phyloP scores from a whole-genome alignment of 768 basidiomycete species.

The Auriscalpium microsporum region DNA sequence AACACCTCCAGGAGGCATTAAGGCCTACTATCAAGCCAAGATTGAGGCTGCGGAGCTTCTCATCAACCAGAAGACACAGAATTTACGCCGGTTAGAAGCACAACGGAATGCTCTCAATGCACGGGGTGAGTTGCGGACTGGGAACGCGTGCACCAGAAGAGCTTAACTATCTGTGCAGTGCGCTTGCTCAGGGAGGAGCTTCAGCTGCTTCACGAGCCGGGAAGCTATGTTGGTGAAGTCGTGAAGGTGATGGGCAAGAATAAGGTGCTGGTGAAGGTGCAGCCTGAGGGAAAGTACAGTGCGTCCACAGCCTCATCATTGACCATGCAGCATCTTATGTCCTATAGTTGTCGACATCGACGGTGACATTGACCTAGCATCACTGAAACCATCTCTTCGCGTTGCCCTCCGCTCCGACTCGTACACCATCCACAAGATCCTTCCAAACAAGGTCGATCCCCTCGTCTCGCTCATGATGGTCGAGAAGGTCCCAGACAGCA shows the following conservation, averaged over 20 bases:
- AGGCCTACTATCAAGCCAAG: slow-evolving; percentile 92
- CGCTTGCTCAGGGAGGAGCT: slow-evolving; percentile 86
- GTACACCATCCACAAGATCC: slow-evolving; percentile 93
- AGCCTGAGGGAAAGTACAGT: slow-evolving; percentile 99
- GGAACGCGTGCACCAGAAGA: background rate
- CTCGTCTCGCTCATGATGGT: slow-evolving; percentile 99
- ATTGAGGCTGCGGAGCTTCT: slow-evolving; percentile 88
- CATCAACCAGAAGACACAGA: slow-evolving; percentile 96
- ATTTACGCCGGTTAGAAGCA: slow-evolving; percentile 89
- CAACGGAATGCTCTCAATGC: slow-evolving; percentile 97
- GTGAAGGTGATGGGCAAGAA: slow-evolving; percentile 99
- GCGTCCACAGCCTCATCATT: slow-evolving; percentile 25
- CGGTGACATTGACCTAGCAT: slow-evolving; percentile 68
- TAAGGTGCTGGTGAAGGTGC: slow-evolving; percentile 96
- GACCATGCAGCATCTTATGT: background rate
- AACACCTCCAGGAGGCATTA: slow-evolving; percentile 55
- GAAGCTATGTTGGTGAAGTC: slow-evolving; percentile 95
- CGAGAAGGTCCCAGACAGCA: slow-evolving; percentile 97
- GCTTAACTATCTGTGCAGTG: slow-evolving; percentile 38
- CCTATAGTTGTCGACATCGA: slow-evolving; percentile 86
- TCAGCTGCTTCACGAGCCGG: slow-evolving; percentile 88
- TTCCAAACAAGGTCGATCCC: slow-evolving; percentile 97
- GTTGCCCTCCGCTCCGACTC: slow-evolving; percentile 94
- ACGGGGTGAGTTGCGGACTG: slow-evolving; percentile 48
- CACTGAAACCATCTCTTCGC: slow-evolving; percentile 79